A percentile compares a stretch with the other conserved stretches of the same genome.
Evolutionary conservation across 352 stramenopile genomes (phyloP).

Genomic region (Vaucheria bursata): DNA sequence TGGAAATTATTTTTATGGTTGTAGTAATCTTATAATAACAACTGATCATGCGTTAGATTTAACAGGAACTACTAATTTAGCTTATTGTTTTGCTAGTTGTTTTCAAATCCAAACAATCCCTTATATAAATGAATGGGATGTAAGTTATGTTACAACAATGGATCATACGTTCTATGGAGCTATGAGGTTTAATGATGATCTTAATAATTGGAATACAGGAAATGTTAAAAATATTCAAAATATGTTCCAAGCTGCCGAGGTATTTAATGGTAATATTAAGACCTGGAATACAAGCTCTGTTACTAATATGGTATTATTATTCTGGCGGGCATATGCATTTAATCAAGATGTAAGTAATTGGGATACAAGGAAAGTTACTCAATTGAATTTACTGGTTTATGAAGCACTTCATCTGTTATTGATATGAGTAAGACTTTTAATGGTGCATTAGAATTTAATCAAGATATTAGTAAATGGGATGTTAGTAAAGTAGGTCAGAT

Average conservation of each 20-base stretch:
- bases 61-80: not conserved
- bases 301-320: slow-evolving; percentile 8
- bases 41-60: not conserved
- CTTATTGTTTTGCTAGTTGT: too few species aligned
- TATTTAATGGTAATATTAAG: not conserved
- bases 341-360: too few species aligned
- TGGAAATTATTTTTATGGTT: not conserved
- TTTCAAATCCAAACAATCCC: too few species aligned
- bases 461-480: too few species aligned
- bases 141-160: slow-evolving; percentile 9
- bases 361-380: too few species aligned
- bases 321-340: not conserved
- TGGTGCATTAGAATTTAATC: too few species aligned
- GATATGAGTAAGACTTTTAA: too few species aligned
- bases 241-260: slow-evolving; percentile 2
- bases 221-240: slow-evolving; percentile 14
- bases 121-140: too few species aligned
- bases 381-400: too few species aligned
- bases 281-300: slow-evolving; percentile 5
- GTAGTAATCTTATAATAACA: not conserved
- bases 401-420: too few species aligned
- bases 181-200: not conserved
- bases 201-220: slow-evolving; percentile 8
- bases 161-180: slow-evolving; percentile 6
- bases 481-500: too few species aligned